Evolutionary conservation across 148 eudicot genomes (phyloP).

Genomic region (Rhododendron kiyosumense): DNA sequence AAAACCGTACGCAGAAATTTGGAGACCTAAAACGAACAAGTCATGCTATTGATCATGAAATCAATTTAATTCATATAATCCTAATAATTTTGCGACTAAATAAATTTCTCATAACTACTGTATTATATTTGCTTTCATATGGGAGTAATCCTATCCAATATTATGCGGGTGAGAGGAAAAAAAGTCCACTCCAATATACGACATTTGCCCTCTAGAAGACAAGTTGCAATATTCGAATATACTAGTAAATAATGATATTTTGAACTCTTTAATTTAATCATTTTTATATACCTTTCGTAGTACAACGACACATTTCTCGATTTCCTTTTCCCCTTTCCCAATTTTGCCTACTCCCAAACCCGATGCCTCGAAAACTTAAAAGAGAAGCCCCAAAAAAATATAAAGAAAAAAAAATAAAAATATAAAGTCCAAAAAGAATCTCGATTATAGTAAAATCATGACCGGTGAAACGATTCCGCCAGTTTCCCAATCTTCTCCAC

Average conservation of each 20-base stretch:
- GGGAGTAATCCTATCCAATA: not conserved
- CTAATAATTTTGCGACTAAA: not conserved
- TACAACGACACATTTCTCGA: slow-evolving; percentile 17
- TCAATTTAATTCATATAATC: not conserved
- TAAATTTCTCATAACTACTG: not conserved
- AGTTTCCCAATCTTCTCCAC: slow-evolving; percentile 57
- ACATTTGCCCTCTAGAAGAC: not conserved
- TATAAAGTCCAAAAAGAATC: slow-evolving; percentile 24
- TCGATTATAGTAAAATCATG: slow-evolving; percentile 21
- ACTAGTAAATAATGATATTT: not conserved
- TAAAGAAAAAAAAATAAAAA: not conserved
- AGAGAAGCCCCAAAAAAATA: not conserved
- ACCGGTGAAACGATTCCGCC: slow-evolving; percentile 61
- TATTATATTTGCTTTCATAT: not conserved
- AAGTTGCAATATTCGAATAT: not conserved
- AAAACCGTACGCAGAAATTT: too few species aligned
- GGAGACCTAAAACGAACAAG: too few species aligned
- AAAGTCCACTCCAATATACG: not conserved
- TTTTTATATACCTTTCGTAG: not conserved
- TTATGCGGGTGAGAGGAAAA: not conserved
- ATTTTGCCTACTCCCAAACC: slow-evolving; percentile 11
- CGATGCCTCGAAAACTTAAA: slow-evolving; percentile 7
- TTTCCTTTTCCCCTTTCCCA: not conserved
- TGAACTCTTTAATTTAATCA: not conserved
- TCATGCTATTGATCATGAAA: too few species aligned